phyloP scores from a whole-genome alignment of 768 basidiomycete species.

The Suillus subluteus region DNA sequence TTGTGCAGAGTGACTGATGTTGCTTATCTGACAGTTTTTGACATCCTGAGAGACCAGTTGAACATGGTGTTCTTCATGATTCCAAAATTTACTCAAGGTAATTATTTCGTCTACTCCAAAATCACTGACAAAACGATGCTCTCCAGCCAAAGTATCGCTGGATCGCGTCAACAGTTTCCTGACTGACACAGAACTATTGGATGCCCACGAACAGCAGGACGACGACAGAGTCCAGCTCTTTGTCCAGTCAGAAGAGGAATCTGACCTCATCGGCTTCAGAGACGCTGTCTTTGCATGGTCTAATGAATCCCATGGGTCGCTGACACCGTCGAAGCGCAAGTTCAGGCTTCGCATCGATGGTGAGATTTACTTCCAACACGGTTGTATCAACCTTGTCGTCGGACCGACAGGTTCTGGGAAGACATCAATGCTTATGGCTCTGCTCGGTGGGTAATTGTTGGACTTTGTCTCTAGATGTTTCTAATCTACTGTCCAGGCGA shows the following conservation, averaged over 20 bases:
- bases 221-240: constrained; percentile 8
- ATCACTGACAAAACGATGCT: constrained; percentile 9
- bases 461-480: constrained; percentile 5
- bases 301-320: constrained; percentile 14
- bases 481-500: constrained; percentile 36
- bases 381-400: constrained; percentile 58
- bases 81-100: constrained; percentile 30
- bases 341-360: constrained; percentile 55
- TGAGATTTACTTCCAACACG: constrained; percentile 57
- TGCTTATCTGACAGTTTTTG: constrained; percentile 49
- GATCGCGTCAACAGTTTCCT: constrained; percentile 58
- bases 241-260: constrained; percentile 16
- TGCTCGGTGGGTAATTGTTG: constrained; percentile 41
- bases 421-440: constrained; percentile 67
- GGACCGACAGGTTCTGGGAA: constrained; percentile 67
- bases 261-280: constrained; percentile 51
- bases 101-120: constrained; percentile 10
- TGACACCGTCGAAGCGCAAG: constrained; percentile 35
- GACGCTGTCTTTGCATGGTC: constrained; percentile 62
- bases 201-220: constrained; percentile 11
- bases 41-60: constrained; percentile 58
- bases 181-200: constrained; percentile 20
- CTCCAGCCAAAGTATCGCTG: constrained; percentile 62
- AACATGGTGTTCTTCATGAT: constrained; percentile 37
- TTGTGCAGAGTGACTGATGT: background rate